phyloP scores from a whole-genome alignment of 441 rosid genomes.

The Pelargonium australe region DNA sequence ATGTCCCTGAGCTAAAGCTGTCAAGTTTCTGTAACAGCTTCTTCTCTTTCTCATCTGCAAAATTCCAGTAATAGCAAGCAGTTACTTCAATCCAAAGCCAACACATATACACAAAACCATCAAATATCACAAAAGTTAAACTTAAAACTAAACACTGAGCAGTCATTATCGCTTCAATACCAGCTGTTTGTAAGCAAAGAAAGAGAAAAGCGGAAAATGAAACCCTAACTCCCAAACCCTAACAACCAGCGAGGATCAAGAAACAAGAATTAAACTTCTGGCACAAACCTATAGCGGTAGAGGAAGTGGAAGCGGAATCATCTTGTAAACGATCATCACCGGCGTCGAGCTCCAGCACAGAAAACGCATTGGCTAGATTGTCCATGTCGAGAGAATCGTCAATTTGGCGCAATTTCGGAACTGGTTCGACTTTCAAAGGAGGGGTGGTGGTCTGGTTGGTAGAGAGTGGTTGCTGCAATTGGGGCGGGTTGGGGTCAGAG shows the following conservation, averaged over 20 bases:
- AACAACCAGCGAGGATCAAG: neutral
- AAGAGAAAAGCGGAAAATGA: neutral
- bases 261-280: neutral
- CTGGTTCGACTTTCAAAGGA: neutral
- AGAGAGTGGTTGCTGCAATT: too few relatives aligned
- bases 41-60: conserved; percentile 5
- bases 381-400: neutral
- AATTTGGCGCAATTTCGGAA: neutral
- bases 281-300: neutral
- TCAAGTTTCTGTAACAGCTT: neutral
- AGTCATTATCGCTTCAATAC: neutral
- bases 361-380: neutral
- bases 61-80: too few relatives aligned
- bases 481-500: too few relatives aligned
- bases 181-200: neutral
- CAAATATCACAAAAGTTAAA: neutral
- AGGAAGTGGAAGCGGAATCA: neutral
- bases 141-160: neutral
- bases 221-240: neutral
- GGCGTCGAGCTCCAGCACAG: too few relatives aligned
- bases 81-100: too few relatives aligned
- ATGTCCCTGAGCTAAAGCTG: neutral
- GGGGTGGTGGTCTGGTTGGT: too few relatives aligned
- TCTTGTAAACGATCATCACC: neutral
- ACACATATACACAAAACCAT: too few relatives aligned